Base-by-base conservation (phyloP, 140 eudicot genomes). In the Artemisia princeps region DNA sequence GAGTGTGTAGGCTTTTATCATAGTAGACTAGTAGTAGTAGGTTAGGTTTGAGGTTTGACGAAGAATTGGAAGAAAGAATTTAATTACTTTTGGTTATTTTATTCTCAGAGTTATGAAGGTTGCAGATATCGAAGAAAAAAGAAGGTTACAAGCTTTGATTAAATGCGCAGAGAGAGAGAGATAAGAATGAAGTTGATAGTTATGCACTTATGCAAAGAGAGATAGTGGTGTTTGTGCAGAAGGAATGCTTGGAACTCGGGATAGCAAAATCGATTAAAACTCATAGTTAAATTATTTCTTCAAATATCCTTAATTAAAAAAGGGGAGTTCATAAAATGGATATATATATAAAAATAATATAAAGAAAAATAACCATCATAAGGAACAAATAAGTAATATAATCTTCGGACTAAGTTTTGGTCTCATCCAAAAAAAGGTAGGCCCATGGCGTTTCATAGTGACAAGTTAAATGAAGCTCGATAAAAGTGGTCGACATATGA, bases 161-260 rank as follows among this genome's bases (percentile, higher is more conserved):
- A 40, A 22, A 67, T 67, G 40, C 26, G 15, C 20, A 67, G 74
- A 80, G 77, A 58, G 19, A 17, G 77, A 37, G 42, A 30, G 71
- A 40, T 51, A 69, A 66, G 60, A 4, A 55, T 48, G 64, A 74
- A 59, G 73, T 69, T 67, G 72, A 76, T 62, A 77, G 61, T 69
- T 59, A 64, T 55, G 55, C 51, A 77, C 57, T 69, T 59, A 64
- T 55, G 55, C 51, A 63, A 76, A 62, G 60, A 68, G 60, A 74
- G 60, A 74, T 23, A 13, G 61, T 48, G 61, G 50, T 75, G 53
- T 13, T 16, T 60, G 59, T 74, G 69, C 69, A 76, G 72, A 50
- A n/a, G 69, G 78, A 78, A 81, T 81, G 80, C 86, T 75, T 75
- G 84, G 86, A 80, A 75, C 60, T 77, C 73, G 86, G 58, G 81